Base-by-base conservation (phyloP, 768 basidiomycete species). In the Mycena amicta region DNA sequence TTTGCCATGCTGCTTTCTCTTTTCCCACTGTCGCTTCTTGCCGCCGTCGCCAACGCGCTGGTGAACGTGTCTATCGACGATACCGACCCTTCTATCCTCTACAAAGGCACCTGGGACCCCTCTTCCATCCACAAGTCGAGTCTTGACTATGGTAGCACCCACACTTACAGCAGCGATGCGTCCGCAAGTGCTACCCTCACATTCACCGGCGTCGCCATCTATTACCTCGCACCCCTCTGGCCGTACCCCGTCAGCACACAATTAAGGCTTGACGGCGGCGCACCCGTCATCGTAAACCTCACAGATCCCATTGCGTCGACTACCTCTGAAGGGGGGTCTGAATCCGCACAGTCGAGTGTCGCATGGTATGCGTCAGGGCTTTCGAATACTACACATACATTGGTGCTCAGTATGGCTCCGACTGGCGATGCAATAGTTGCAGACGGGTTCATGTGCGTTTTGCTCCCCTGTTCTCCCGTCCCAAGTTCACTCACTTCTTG, bases 161-260 rank as follows among this genome's bases (percentile, higher is more conserved):
- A 74, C 41, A 69, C 66, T 53, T 60, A 71, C 31, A 69, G 68
- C 22, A 61, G 65, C 33, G 64, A 67, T 28, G 26, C 53, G 1
- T 40, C 41, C 4, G 77, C 72, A n/a, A 77, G 70, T 15, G 80
- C 80, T n/a, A 68, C 69, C 2, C 74, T 80, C 54, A 70, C 58
- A 2, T 81, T 81, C 60, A 77, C 74, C 30, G 79, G 79, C 27
- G 71, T 75, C 5, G 76, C 77, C 1, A 69, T 82, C 18, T 80
- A 77, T 49, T 78, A 77, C 57, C 58, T 79, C 41, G 74, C 75
- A 0, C 78, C 80, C 13, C 67, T 74, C 5, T 82, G 79, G 80
- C 80, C 80, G 16, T 81, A 79, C 65, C 53, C 56, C 12, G 79
- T 80, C 43, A 76, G 68, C 52, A 78, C 78, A 1, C 72, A 74